Conservation (phyloP, 2,329 filamentous ascomycete species). For the Setomelanomma holmii region DNA sequence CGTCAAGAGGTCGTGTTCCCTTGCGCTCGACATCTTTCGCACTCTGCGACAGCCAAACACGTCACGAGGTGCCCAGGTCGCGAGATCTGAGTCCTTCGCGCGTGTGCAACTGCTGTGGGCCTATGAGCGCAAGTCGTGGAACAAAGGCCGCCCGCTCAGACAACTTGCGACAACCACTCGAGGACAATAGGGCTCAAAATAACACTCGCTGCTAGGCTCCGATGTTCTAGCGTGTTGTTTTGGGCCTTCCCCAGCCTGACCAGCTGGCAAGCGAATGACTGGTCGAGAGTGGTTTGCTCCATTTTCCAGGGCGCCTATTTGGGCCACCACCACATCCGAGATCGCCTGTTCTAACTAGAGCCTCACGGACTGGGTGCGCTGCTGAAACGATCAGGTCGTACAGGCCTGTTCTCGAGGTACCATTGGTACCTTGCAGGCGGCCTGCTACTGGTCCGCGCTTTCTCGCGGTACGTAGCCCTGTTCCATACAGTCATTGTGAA, state of each 20-base stretch:
- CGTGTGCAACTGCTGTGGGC: slow-evolving; percentile 31
- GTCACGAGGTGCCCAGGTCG: slow-evolving; percentile 34
- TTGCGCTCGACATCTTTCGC: slow-evolving; percentile 43
- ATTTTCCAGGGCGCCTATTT: slow-evolving; percentile 48
- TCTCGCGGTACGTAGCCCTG: slow-evolving; percentile 49
- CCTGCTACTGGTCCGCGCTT: slow-evolving; percentile 48
- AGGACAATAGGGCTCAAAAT: slow-evolving; percentile 37
- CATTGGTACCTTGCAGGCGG: slow-evolving; percentile 44
- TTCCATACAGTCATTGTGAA: slow-evolving; percentile 37
- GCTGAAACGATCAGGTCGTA: slow-evolving; percentile 51
- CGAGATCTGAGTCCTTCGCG: slow-evolving; percentile 27
- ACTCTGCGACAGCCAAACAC: slow-evolving; percentile 30
- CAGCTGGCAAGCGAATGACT: slow-evolving; percentile 47
- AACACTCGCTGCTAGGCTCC: slow-evolving; percentile 29
- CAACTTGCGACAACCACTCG: slow-evolving; percentile 41
- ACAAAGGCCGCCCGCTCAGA: slow-evolving; percentile 43
- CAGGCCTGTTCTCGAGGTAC: slow-evolving; percentile 47
- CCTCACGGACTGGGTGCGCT: slow-evolving; percentile 50
- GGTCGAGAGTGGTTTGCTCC: slow-evolving; percentile 44
- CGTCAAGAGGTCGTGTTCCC: slow-evolving; percentile 47
- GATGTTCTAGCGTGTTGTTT: slow-evolving; percentile 44
- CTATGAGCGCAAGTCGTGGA: slow-evolving; percentile 47
- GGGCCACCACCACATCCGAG: slow-evolving; percentile 42
- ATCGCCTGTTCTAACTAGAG: slow-evolving; percentile 51
- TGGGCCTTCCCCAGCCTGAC: slow-evolving; percentile 43